phyloP scores from a whole-genome alignment of 768 basidiomycete genomes.

The Termitomyces sp. region DNA sequence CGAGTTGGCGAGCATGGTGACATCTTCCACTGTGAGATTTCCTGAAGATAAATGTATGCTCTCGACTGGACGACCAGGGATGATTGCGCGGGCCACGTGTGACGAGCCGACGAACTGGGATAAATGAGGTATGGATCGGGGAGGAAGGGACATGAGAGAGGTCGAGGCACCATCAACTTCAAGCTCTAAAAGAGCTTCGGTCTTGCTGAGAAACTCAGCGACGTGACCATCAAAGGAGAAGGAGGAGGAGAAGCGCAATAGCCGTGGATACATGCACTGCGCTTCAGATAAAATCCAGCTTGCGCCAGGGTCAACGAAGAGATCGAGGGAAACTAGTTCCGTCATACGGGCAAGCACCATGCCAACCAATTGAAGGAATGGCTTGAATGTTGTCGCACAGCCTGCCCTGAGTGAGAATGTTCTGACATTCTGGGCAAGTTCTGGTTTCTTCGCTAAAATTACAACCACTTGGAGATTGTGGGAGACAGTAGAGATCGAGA shows the following conservation, averaged over 20 bases:
- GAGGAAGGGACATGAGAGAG: constrained; percentile 31
- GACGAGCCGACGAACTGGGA: constrained; percentile 61
- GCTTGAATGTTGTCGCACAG: constrained; percentile 35
- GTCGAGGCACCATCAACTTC: constrained; percentile 42
- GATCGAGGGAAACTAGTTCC: constrained; percentile 52
- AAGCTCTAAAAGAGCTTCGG: constrained; percentile 53
- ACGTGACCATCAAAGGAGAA: constrained; percentile 60
- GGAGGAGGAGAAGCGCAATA: constrained; percentile 56
- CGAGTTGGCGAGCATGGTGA: constrained; percentile 46
- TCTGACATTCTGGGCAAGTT: constrained; percentile 59
- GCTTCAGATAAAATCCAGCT: constrained; percentile 50
- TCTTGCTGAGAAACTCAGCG: constrained; percentile 53
- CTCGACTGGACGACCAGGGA: constrained; percentile 65
- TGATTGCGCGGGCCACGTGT: constrained; percentile 48
- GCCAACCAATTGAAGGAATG: constrained; percentile 48
- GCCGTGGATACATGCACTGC: constrained; percentile 36
- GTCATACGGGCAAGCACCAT: constrained; percentile 59
- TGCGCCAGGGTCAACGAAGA: constrained; percentile 47
- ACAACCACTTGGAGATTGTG: constrained; percentile 46
- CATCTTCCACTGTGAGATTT: constrained; percentile 54
- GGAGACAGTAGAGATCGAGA: constrained; percentile 41
- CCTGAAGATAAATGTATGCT: constrained; percentile 61
- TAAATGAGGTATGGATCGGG: constrained; percentile 37
- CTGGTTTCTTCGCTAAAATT: constrained; percentile 55
- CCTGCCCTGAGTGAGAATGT: constrained; percentile 54